Percentiles rank a stretch among this genome's conserved stretches.
phyloP scores from a whole-genome alignment of 2,329 filamentous ascomycete genomes.

The Fusarium equiseti region DNA sequence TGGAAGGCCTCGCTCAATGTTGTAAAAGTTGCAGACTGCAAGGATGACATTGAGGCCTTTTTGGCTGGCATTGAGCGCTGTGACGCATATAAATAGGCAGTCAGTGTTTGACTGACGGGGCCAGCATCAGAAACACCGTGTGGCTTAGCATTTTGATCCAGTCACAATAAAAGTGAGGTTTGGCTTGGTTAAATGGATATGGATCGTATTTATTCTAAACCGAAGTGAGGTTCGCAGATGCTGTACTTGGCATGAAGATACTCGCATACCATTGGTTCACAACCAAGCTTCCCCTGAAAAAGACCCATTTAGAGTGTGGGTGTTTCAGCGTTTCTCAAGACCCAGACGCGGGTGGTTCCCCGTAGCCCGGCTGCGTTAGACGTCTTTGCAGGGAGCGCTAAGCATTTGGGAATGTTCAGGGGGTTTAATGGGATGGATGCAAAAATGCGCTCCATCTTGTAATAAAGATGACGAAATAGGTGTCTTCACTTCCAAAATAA shows the following conservation, averaged over 20 bases:
- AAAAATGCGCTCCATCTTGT: background rate
- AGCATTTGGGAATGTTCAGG: slow-evolving; percentile 29
- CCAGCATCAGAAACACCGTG: background rate
- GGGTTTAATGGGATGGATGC: slow-evolving; percentile 37
- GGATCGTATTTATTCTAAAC: background rate
- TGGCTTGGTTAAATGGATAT: slow-evolving; percentile 1
- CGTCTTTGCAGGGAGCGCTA: slow-evolving; percentile 31
- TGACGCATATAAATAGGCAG: background rate
- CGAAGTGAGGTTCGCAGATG: background rate
- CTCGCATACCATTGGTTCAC: background rate
- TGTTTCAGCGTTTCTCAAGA: slow-evolving; percentile 33
- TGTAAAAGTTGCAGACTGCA: background rate
- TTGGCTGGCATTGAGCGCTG: background rate
- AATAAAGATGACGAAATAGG: background rate
- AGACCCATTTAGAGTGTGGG: slow-evolving; percentile 23
- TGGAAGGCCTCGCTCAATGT: background rate
- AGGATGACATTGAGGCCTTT: slow-evolving; percentile 12
- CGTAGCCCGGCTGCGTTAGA: slow-evolving; percentile 31
- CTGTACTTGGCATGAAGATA: background rate
- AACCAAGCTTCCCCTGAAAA: slow-evolving; percentile 33
- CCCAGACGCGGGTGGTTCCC: slow-evolving; percentile 32
- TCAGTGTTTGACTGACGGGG: background rate
- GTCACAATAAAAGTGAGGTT: slow-evolving; percentile 1
- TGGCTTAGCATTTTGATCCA: background rate
- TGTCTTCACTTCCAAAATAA: background rate